A percentile compares a stretch with the other conserved stretches of the same genome.
These are phyloP conservation scores for Pseudoturritis turrita DNA, from an alignment of 345 rosid genomes.

Conservation along the genomic window DNA sequence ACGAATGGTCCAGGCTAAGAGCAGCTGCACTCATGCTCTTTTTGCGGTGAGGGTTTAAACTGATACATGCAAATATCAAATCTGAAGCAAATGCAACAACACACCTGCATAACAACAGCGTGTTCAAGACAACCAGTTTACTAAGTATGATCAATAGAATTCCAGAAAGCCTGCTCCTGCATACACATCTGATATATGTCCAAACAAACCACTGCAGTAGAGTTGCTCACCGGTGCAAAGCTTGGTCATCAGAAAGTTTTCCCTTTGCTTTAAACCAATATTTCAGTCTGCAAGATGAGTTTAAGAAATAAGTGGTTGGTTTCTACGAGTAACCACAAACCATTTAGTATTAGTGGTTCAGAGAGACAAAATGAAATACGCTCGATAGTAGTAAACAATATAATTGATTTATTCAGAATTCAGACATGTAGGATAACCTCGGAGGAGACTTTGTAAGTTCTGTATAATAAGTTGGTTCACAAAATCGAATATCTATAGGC, in stretches of 20 bases:
- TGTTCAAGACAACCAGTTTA: neutral
- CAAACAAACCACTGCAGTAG: neutral
- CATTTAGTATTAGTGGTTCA: neutral
- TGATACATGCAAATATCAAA: constrained; percentile 57
- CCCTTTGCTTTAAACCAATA: constrained; percentile 92
- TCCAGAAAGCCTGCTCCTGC: neutral
- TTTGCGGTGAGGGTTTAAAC: constrained; percentile 72
- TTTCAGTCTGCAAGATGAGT: constrained; percentile 49
- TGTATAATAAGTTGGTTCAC: constrained; percentile 61
- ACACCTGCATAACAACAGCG: constrained; percentile 47
- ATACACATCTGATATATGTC: neutral
- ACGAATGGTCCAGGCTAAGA: constrained; percentile 92
- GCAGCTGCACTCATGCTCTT: constrained; percentile 52
- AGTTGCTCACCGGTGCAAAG: constrained; percentile 70
- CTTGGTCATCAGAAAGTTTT: constrained; percentile 84
- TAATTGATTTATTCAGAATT: neutral
- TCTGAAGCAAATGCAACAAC: constrained; percentile 93
- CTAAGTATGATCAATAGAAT: neutral
- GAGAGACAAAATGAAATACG: neutral
- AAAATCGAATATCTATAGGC: constrained; percentile 91
- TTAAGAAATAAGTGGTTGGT: neutral
- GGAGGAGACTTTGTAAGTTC: constrained; percentile 75
- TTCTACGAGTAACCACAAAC: neutral
- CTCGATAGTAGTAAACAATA: neutral
- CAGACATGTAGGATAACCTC: constrained; percentile 41